Percentiles rank a stretch among this genome's conserved stretches.
Evolutionary conservation across 257 asterid species (phyloP).

Genomic region (Marsdenia floribunda): DNA sequence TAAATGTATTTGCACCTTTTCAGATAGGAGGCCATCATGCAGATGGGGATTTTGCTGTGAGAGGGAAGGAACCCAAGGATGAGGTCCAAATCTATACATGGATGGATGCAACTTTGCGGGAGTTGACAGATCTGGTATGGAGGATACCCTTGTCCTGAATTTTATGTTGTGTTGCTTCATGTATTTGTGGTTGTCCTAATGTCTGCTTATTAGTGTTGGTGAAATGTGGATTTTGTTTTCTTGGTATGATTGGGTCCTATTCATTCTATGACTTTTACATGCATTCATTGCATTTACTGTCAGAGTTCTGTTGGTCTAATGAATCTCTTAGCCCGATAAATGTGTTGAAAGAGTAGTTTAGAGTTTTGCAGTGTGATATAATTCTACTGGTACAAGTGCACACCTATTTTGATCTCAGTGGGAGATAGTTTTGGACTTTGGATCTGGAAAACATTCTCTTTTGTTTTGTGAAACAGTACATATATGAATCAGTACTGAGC

Average conservation of each 20-base stretch:
- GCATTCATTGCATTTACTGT: neutral
- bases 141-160: constrained; percentile 3
- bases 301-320: neutral
- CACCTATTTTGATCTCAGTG: neutral
- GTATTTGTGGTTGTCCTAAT: neutral
- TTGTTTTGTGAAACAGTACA: too few relatives aligned
- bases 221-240: neutral
- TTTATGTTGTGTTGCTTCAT: neutral
- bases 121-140: constrained; percentile 91
- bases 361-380: neutral
- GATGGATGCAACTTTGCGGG: constrained; percentile 99
- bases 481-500: neutral
- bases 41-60: constrained; percentile 77
- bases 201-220: neutral
- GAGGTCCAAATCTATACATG: constrained; percentile 98
- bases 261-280: neutral
- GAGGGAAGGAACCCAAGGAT: constrained; percentile 99
- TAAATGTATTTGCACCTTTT: neutral
- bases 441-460: neutral
- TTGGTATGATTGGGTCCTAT: neutral
- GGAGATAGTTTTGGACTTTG: neutral
- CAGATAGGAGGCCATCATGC: constrained; percentile 91
- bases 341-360: neutral
- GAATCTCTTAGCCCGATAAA: neutral
- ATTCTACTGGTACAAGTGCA: neutral